Evolutionary conservation across 495 filamentous ascomycete genomes (phyloP).

Genomic region (Aspergillus cristatus): DNA sequence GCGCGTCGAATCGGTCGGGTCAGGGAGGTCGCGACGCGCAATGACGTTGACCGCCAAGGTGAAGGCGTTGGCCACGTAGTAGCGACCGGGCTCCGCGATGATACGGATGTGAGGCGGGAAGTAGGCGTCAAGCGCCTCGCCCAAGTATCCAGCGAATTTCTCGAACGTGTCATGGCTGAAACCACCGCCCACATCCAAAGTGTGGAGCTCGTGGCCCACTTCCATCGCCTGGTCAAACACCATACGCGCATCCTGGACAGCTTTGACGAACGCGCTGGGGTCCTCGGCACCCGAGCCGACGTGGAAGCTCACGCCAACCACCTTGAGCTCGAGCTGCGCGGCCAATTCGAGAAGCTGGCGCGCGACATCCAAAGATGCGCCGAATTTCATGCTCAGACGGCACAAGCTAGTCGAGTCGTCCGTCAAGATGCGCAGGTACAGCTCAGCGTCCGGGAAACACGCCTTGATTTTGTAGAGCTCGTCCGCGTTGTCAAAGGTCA

Average conservation of each 20-base stretch:
- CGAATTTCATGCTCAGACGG: conserved; percentile 93
- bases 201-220: conserved; percentile 73
- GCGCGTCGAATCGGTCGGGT: conserved; percentile 42
- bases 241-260: conserved; percentile 74
- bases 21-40: conserved; percentile 78
- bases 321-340: conserved; percentile 81
- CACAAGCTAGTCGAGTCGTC: conserved; percentile 93
- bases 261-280: conserved; percentile 76
- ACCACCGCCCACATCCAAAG: conserved; percentile 89
- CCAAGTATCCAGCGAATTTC: conserved; percentile 72
- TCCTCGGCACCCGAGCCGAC: conserved; percentile 94
- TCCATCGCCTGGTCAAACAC: conserved; percentile 83
- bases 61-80: conserved; percentile 89
- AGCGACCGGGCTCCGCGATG: conserved; percentile 94
- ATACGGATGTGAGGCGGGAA: conserved; percentile 79
- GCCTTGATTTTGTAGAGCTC: conserved; percentile 97
- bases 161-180: conserved; percentile 88
- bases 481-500: conserved; percentile 98
- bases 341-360: conserved; percentile 71
- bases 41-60: conserved; percentile 91
- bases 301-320: conserved; percentile 95
- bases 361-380: conserved; percentile 76
- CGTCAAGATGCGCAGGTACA: conserved; percentile 87
- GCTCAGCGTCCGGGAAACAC: conserved; percentile 77
- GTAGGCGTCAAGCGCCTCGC: conserved; percentile 70